Evolutionary conservation across 345 rosid species (phyloP), one percentile per base, ranked within the genome.

Genomic region (Brassica rapa): DNA sequence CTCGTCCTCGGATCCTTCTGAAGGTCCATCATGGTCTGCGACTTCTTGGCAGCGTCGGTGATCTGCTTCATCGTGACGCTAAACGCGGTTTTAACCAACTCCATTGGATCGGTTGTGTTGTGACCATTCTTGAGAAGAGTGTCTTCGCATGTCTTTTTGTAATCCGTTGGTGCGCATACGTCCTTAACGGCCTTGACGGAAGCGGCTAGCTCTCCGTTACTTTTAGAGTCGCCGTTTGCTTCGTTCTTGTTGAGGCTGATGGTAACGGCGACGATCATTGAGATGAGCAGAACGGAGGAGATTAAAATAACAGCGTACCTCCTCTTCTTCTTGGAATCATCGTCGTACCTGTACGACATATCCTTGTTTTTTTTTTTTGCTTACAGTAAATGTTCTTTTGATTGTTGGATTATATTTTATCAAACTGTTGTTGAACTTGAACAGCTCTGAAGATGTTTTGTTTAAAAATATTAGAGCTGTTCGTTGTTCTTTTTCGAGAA

Each of bases 101-200:
- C 91, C 32, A 89, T 78, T 0, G 91, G 91, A 6, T 93, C 97
- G 1, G 89, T 78, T 0, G 86, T 69, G 85, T 89, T 86, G 4
- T 84, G 79, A 0, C 83, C 87, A 14, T 85, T 83, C 12, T 73
- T 59, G 0, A 70, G 70, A 7, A 95, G 81, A 75, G 56, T 83
- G 10, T 87, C 73, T 66, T 83, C 86, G 11, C 99, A 95, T 0
- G 88, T 83, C 16, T 85, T 62, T 41, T 67, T 79, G 84, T 82
- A 88, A 33, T 89, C 88, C 0, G 96, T 87, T 0, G 96, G 91
- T 39, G 86, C 83, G 72, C 99, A 95, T 16, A 95, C 66, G 9
- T 87, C 76, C 32, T 85, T 73, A 3, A 93, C 87, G 16, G 98
- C 94, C 33, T 89, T 89, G 70, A 76, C 62, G 5, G 92, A 82